Conservation (phyloP, 208 protist species). For the Trypanosoma brucei region DNA sequence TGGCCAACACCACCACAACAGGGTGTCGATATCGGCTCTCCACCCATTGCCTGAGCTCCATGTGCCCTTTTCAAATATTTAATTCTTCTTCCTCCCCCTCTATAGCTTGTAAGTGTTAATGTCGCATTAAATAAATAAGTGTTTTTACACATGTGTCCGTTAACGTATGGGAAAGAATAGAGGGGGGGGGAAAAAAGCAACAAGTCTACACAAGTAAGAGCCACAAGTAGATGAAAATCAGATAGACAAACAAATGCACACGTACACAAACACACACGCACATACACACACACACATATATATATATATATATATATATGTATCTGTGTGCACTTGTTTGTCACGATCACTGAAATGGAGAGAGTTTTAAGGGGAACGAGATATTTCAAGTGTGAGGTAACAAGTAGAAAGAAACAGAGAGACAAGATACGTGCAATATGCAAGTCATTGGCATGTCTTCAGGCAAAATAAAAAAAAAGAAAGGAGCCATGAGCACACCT, state of each 20-base stretch:
- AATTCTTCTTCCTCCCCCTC: not conserved
- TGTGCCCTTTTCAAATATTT: constrained; percentile 1
- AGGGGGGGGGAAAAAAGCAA: not conserved
- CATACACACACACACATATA: too few relatives aligned
- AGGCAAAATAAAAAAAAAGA: too few relatives aligned
- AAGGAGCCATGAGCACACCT: too few relatives aligned
- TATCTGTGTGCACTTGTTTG: too few relatives aligned
- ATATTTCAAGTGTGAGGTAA: too few relatives aligned
- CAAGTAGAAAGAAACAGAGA: constrained; percentile 7
- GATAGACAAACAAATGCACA: too few relatives aligned
- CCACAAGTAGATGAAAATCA: too few relatives aligned
- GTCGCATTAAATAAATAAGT: constrained; percentile 1
- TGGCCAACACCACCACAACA: constrained; percentile 66
- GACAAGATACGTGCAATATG: not conserved
- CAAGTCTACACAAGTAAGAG: not conserved
- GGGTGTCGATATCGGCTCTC: constrained; percentile 62
- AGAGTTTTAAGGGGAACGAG: too few relatives aligned
- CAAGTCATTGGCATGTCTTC: not conserved
- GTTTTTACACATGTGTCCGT: not conserved
- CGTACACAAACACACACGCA: too few relatives aligned
- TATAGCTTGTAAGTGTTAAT: constrained; percentile 1
- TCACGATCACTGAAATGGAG: too few relatives aligned
- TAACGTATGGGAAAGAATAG: not conserved
- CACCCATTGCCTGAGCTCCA: constrained; percentile 53
- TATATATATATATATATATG: too few relatives aligned